Base-by-base conservation (phyloP, 805 yeast genomes). In the Lachancea thermotolerans region DNA sequence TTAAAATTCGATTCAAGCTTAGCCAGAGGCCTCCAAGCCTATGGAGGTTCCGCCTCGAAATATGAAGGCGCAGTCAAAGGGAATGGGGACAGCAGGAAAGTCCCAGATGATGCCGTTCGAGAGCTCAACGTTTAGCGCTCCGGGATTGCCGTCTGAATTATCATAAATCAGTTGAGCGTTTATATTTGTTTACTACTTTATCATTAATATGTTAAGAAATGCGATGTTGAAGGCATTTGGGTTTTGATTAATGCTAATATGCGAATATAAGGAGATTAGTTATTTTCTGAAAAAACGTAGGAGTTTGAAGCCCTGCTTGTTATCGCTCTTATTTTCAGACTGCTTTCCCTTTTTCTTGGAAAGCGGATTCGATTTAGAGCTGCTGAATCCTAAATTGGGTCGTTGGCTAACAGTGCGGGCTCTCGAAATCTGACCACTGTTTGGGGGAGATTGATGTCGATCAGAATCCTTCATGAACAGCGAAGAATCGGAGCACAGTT, bases 1-100 rank as follows among this genome's bases (percentile, higher is more conserved):
- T 39, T 32, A 2, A 46, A n/a, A 25, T 44, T 57, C 12, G 55
- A 55, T 35, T 47, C 58, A 11, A 57, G 57, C 42, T 48, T 46
- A 28, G 56, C 60, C 2, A 44, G 50, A 35, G 56, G 51, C 29
- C 44, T 57, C 37, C 52, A 53, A 28, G 45, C 45, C 12, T 44
- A 41, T 34, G 37, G 41, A 18, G 47, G 43, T 11, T 44, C 35
- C 18, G 27, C 44, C 16, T 48, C 50, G 10, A 44, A 42, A 27
- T 48, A 41, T 17, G 45, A 44, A n/a, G 35, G 37, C 17, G 27
- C 40, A 12, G 31, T 40, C 39, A 25, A 14, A 14, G 39, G 35
- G 18, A 33, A 16, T 11, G 42, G 29, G 10, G 39, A 37, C 2
- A 29, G 16, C 14, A 11, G 30, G 10, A 34, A 16, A 14, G 36